These are phyloP conservation scores for Hymenoscyphus occultus DNA, from an alignment of 2,329 filamentous ascomycete species.

Conservation along the genomic window DNA sequence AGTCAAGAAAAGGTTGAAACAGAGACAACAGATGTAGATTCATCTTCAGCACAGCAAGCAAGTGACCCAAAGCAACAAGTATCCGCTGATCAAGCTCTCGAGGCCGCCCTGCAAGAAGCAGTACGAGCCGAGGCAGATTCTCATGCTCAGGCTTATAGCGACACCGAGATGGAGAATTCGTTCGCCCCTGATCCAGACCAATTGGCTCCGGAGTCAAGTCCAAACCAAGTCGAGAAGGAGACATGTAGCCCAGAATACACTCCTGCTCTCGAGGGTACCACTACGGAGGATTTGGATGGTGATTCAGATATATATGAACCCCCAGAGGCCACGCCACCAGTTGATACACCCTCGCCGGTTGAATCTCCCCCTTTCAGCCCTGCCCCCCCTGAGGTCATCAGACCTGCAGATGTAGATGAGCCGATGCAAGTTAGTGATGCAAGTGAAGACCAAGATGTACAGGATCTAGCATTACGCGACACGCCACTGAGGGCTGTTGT, in stretches of 20 bases:
- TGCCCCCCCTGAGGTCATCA: constrained; percentile 36
- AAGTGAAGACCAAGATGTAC: constrained; percentile 13
- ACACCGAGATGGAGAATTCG: constrained; percentile 29
- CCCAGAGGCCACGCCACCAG: constrained; percentile 41
- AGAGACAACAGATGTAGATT: not conserved
- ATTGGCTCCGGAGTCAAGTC: constrained; percentile 13
- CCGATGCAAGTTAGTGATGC: constrained; percentile 31
- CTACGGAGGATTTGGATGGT: constrained; percentile 7
- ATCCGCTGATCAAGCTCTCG: constrained; percentile 26
- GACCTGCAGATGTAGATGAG: constrained; percentile 23
- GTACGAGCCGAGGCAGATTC: constrained; percentile 32
- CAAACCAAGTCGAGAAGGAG: constrained; percentile 18
- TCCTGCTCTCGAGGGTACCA: constrained; percentile 23
- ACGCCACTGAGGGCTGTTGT: not conserved
- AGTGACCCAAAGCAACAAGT: constrained; percentile 4
- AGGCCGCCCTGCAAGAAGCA: constrained; percentile 31
- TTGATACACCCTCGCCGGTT: constrained; percentile 19
- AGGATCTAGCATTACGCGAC: not conserved
- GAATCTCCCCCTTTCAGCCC: constrained; percentile 44
- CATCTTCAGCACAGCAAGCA: not conserved
- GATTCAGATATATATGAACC: constrained; percentile 56
- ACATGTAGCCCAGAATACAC: constrained; percentile 28
- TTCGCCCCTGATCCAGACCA: constrained; percentile 24
- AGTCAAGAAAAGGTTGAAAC: not conserved
- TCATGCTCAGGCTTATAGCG: constrained; percentile 15